Percentiles rank a stretch among this genome's conserved stretches.
phyloP scores from a whole-genome alignment of 805 yeast genomes.

The Saturnispora diversa region DNA sequence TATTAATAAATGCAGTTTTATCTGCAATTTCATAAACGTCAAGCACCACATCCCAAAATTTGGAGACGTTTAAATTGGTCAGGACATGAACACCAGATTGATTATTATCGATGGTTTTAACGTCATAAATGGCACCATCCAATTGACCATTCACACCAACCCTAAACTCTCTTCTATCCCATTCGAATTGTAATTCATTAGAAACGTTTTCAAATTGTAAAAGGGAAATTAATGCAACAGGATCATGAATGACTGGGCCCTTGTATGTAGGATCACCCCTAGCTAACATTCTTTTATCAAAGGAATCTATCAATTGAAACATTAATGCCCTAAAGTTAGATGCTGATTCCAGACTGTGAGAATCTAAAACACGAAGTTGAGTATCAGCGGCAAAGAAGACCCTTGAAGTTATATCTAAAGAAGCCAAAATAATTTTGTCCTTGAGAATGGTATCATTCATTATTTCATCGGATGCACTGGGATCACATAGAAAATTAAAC shows the following conservation, averaged over 20 bases:
- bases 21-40: conserved; percentile 33
- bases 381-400: conserved; percentile 43
- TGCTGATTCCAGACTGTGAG: conserved; percentile 22
- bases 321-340: conserved; percentile 46
- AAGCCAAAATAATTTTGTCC: conserved; percentile 48
- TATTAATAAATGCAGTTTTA: conserved; percentile 16
- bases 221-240: conserved; percentile 57
- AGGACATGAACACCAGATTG: conserved; percentile 34
- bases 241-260: conserved; percentile 81
- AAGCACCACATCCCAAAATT: conserved; percentile 41
- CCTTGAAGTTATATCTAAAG: conserved; percentile 64
- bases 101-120: conserved; percentile 14
- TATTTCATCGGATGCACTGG: conserved; percentile 60
- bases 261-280: conserved; percentile 33
- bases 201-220: conserved; percentile 35
- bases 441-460: conserved; percentile 39
- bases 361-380: conserved; percentile 33
- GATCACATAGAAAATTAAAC: conserved; percentile 70
- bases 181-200: conserved; percentile 19
- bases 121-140: conserved; percentile 22
- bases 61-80: conserved; percentile 31
- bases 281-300: conserved; percentile 38
- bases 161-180: conserved; percentile 16
- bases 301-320: conserved; percentile 45
- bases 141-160: conserved; percentile 12